Evolutionary conservation across 2,329 filamentous ascomycete species (phyloP).

Genomic region (Cercospora brassicicola): DNA sequence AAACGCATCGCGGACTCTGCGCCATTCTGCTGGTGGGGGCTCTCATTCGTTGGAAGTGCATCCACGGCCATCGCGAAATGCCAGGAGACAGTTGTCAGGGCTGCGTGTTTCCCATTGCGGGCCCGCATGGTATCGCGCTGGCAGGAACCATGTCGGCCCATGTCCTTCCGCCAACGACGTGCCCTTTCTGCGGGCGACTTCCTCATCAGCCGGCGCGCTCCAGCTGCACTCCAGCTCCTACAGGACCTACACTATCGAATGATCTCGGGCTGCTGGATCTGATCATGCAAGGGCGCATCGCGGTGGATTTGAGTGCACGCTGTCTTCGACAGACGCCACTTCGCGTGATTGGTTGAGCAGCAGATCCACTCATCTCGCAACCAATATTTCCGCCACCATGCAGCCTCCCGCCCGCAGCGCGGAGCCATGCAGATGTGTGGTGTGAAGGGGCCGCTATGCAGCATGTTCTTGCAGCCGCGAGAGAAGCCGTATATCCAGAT

Average conservation of each 20-base stretch:
- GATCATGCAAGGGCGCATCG: not conserved
- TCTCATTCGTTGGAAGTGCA: not conserved
- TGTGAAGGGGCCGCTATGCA: not conserved
- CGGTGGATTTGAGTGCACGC: not conserved
- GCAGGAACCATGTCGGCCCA: not conserved
- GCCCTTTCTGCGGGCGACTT: not conserved
- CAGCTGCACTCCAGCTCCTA: not conserved
- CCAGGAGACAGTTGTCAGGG: not conserved
- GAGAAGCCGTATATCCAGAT: not conserved
- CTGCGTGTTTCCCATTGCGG: not conserved
- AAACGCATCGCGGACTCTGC: not conserved
- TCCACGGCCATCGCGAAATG: not conserved
- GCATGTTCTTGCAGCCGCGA: not conserved
- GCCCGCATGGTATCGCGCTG: not conserved
- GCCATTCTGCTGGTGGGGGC: not conserved
- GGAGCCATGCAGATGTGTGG: not conserved
- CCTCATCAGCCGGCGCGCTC: not conserved
- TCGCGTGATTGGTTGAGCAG: not conserved
- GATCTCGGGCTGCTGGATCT: not conserved
- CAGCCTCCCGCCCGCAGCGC: not conserved
- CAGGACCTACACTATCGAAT: not conserved
- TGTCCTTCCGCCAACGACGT: not conserved
- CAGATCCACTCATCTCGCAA: not conserved
- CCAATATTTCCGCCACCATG: conserved; percentile 1
- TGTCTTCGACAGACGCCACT: not conserved